Base-by-base conservation (phyloP, 2,329 filamentous ascomycete genomes). In the Ascomycota sp. region DNA sequence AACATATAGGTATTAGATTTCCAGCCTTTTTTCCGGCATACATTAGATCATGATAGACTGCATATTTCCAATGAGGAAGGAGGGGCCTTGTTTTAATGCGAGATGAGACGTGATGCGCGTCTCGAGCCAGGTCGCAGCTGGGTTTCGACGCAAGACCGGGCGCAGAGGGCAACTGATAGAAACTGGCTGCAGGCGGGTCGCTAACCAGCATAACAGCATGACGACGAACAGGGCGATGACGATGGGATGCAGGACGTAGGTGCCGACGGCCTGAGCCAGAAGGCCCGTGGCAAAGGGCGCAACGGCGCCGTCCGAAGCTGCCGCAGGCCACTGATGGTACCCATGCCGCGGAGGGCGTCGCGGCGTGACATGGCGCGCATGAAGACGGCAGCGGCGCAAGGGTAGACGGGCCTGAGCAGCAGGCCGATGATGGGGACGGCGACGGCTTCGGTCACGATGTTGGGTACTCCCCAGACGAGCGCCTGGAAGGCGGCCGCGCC, bases 401-500 rank as follows among this genome's bases (percentile, higher is more conserved):
- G 79, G 43, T 83, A 91, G 4, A 91, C 63, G 0, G 81, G 80
- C 0, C 82, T 81, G 1, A 91, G 57, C 20, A 89, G 50, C 7
- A 89, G 51, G 9, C 82, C 82, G 12, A 89, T 62, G 17, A 89
- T 53, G 49, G 69, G 56, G 4, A 79, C 64, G 3, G 70, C 65
- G 2, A 78, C 72, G 12, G 73, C 69, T 38, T 77, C 63, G 10
- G 72, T 72, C 21, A 79, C 55, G n/a, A 85, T 56, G 44, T 81
- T 80, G 1, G 78, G 79, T 19, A 85, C 64, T 21, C 70, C 55
- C 81, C 81, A 89, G 8, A 80, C 73, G 19, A 89, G 56, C n/a
- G 83, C 48, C 51, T 89, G 68, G 37, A 86, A 78, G 0, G 63
- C 53, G 4, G 70, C 57, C 0, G 75, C 67, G 3, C 73, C 74